A percentile compares a stretch with the other conserved stretches of the same genome.
Conservation (phyloP, 345 rosid genomes). For the Brassica cretica region DNA sequence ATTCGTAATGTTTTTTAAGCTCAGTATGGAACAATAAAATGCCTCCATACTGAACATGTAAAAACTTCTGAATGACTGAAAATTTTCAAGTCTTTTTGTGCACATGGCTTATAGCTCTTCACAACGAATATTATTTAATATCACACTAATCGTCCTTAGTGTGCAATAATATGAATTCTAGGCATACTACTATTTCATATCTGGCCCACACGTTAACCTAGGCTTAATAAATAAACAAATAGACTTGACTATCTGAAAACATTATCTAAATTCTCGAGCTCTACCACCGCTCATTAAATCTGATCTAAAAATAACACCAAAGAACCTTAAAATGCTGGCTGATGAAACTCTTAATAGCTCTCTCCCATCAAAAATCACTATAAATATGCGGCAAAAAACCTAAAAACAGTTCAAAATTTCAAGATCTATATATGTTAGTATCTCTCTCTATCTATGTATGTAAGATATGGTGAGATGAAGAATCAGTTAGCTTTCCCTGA, state of each 20-base stretch:
- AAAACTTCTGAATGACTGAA: background rate
- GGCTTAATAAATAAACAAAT: background rate
- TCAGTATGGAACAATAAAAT: background rate
- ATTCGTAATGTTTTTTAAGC: background rate
- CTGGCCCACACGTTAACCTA: conserved; percentile 29
- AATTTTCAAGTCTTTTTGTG: background rate
- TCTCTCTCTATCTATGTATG: conserved; percentile 8
- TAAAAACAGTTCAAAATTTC: background rate
- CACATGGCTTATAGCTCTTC: background rate
- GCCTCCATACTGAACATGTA: background rate
- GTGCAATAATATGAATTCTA: conserved; percentile 1
- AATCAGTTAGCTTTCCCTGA: conserved; percentile 63
- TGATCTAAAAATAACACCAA: conserved; percentile 23
- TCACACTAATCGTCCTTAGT: conserved; percentile 18
- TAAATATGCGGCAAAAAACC: background rate
- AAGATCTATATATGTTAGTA: background rate
- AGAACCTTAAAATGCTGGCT: conserved; percentile 29
- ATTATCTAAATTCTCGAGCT: conserved; percentile 32
- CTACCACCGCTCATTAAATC: conserved; percentile 32
- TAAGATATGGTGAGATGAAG: conserved; percentile 54
- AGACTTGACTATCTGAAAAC: conserved; percentile 15
- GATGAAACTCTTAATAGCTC: conserved; percentile 1
- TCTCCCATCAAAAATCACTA: conserved; percentile 18
- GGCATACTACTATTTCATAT: conserved; percentile 11
- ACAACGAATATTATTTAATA: conserved; percentile 12